A percentile compares a stretch with the other conserved stretches of the same genome.
Evolutionary conservation across 805 yeast species (phyloP).

Genomic region (Sugiyamaella mastotermitis): DNA sequence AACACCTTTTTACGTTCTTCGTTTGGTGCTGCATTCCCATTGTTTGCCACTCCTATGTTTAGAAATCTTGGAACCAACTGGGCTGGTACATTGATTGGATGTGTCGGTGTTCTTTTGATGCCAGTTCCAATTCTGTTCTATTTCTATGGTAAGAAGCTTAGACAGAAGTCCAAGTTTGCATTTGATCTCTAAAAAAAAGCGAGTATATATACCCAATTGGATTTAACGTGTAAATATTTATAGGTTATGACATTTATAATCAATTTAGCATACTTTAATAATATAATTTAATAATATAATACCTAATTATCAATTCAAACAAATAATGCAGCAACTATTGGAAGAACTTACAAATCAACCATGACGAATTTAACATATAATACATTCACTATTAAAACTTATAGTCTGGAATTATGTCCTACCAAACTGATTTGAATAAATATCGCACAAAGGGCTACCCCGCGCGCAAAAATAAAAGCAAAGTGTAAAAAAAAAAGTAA

Average conservation of each 20-base stretch:
- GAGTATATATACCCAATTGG: constrained; percentile 1
- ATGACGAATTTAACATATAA: no score
- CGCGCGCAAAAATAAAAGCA: no score
- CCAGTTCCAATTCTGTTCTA: constrained; percentile 68
- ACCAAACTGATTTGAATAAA: no score
- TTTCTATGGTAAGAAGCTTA: constrained; percentile 51
- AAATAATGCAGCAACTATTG: no score
- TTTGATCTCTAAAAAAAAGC: constrained; percentile 6
- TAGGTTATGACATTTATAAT: constrained; percentile 1
- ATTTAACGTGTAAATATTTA: neutral
- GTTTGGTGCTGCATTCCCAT: constrained; percentile 67
- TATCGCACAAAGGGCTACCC: no score
- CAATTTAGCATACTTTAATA: neutral
- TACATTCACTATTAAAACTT: no score
- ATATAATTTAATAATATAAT: no score
- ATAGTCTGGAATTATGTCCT: no score
- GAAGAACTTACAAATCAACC: no score
- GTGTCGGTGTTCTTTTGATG: constrained; percentile 48
- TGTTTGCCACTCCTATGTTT: constrained; percentile 71
- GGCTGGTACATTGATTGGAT: constrained; percentile 73
- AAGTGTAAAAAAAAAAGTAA: no score
- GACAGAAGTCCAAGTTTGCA: constrained; percentile 56
- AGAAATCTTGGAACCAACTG: constrained; percentile 62
- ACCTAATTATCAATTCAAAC: no score
- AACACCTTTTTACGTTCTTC: constrained; percentile 66